Evolutionary conservation across 2,329 filamentous ascomycete species (phyloP), one percentile per base, ranked within the genome.

Genomic region (Pestalotiopsis sp.): DNA sequence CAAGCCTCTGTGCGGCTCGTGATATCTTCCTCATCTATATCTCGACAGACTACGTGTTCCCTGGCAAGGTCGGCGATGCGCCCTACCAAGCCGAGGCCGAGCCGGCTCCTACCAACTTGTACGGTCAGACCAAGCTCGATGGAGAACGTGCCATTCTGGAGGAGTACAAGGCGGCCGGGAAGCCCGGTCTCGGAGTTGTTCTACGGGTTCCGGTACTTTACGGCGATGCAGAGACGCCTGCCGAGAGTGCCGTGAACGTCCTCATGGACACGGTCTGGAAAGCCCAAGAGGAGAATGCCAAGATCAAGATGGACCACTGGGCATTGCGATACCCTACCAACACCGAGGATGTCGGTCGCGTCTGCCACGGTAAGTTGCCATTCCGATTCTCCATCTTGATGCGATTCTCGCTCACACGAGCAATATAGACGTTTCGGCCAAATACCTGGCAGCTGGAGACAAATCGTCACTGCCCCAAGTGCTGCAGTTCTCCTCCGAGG

Each of bases 401-500:
- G 31, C 13, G 7, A 36, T 31, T 20, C 11, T 36, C 41, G 59
- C 17, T 40, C 2, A 62, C 11, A 17, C 23, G 14, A 2, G 25
- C 17, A 17, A 14, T n/a, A 49, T 68, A 90, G 93, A 97, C 73
- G 83, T 96, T 62, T 89, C 92, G 2, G 85, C 84, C 70, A 90
- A 92, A 75, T 96, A 95, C 75, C 83, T 92, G 66, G 80, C 78
- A 4, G 80, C 83, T 13, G 75, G 78, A 52, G 83, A 87, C 49
- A 81, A 84, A 65, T 78, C 83, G 12, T 77, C 82, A 17, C 81
- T 97, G 52, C 94, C 94, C 0, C 82, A 77, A 36, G 87, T 94
- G 58, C 84, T 97, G 20, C 94, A 98, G 67, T 97, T 97, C 81
- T 93, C 92, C 3, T 94, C 93, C 60, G 93, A 97, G 80, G 93